phyloP scores from a whole-genome alignment of 768 basidiomycete genomes.

The Phylloporus arenicola region DNA sequence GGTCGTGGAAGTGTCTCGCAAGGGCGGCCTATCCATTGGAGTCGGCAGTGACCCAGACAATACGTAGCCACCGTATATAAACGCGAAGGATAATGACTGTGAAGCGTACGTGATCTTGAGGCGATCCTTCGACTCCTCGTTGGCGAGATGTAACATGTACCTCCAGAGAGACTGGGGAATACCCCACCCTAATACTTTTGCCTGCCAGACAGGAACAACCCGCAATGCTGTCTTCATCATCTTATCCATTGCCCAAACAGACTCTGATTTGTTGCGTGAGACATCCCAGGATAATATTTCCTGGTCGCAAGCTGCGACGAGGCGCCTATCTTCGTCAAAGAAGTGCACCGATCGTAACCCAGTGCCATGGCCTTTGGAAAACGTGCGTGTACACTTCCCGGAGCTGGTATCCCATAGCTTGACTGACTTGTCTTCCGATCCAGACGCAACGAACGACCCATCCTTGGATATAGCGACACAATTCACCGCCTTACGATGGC shows the following conservation, averaged over 20 bases:
- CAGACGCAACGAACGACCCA: constrained; percentile 12
- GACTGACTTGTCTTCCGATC: constrained; percentile 22
- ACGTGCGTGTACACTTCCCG: constrained; percentile 11
- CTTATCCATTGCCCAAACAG: constrained; percentile 4
- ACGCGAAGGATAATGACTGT: constrained; percentile 6
- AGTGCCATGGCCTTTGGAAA: constrained; percentile 10
- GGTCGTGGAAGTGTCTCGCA: background rate
- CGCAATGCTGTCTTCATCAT: background rate
- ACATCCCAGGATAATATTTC: constrained; percentile 8
- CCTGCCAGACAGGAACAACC: constrained; percentile 2
- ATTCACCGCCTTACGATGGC: constrained; percentile 10
- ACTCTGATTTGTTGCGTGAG: constrained; percentile 3
- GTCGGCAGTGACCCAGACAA: background rate
- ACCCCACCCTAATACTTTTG: constrained; percentile 4
- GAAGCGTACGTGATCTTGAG: constrained; percentile 2
- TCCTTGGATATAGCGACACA: background rate
- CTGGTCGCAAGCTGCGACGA: constrained; percentile 8
- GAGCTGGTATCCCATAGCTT: constrained; percentile 19
- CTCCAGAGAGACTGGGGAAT: constrained; percentile 1
- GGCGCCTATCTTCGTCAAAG: constrained; percentile 5
- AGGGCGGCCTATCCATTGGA: background rate
- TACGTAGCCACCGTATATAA: background rate
- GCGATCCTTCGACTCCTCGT: background rate
- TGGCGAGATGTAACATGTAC: background rate
- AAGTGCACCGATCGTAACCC: constrained; percentile 15